Conservation (phyloP, 2,329 filamentous ascomycete genomes). For the Penicillium sp. region DNA sequence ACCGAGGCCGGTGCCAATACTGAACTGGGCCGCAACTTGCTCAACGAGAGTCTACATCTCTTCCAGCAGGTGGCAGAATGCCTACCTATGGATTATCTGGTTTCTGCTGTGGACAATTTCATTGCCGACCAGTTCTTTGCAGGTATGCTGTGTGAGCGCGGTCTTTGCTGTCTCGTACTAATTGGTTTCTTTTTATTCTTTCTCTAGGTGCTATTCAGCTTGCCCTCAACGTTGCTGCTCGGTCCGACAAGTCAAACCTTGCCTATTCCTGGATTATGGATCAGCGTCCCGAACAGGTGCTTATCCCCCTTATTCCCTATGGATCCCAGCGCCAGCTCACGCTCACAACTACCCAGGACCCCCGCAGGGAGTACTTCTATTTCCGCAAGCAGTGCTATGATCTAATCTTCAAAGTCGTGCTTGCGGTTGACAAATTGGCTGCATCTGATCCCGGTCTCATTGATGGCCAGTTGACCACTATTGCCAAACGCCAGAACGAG, state of each 20-base stretch:
- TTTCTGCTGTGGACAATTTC: slow-evolving; percentile 70
- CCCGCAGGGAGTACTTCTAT: slow-evolving; percentile 58
- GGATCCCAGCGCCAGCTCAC: slow-evolving; percentile 11
- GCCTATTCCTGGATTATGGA: slow-evolving; percentile 83
- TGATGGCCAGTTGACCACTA: slow-evolving; percentile 68
- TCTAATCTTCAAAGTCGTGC: slow-evolving; percentile 73
- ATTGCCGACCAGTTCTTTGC: slow-evolving; percentile 79
- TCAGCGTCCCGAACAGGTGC: slow-evolving; percentile 55
- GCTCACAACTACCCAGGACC: slow-evolving; percentile 44
- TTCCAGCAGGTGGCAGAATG: slow-evolving; percentile 83
- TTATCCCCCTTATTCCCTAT: slow-evolving; percentile 8
- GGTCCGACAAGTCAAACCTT: slow-evolving; percentile 76
- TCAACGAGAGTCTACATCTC: slow-evolving; percentile 79
- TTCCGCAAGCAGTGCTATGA: slow-evolving; percentile 72
- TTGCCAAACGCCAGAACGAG: slow-evolving; percentile 71
- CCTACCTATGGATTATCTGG: slow-evolving; percentile 70
- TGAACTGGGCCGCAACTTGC: slow-evolving; percentile 65
- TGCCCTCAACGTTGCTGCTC: slow-evolving; percentile 70
- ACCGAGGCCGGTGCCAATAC: slow-evolving; percentile 67
- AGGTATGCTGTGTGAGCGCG: slow-evolving; percentile 34
- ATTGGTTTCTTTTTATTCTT: not conserved
- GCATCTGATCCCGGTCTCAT: slow-evolving; percentile 60
- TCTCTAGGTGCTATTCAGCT: slow-evolving; percentile 67
- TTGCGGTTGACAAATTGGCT: slow-evolving; percentile 64
- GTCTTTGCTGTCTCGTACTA: slow-evolving; percentile 6